phyloP scores from a whole-genome alignment of 2,329 filamentous ascomycete genomes.

The Aspergillus sp. region DNA sequence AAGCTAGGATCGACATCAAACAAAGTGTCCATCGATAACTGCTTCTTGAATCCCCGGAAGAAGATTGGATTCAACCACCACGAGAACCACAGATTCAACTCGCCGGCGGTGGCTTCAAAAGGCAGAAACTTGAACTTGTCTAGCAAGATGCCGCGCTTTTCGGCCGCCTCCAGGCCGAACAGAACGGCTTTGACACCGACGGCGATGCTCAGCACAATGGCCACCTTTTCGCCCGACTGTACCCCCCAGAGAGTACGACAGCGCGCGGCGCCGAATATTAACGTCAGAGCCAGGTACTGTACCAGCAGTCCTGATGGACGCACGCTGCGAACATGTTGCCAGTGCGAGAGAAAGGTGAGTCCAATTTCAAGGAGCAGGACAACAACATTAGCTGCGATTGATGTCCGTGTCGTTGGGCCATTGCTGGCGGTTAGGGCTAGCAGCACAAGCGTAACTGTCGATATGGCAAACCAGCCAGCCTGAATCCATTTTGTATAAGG shows the following conservation, averaged over 20 bases:
- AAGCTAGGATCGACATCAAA: neutral
- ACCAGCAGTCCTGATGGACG: neutral
- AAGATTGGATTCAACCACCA: neutral
- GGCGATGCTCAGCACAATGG: neutral
- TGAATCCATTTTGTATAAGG: neutral
- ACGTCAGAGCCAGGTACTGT: neutral
- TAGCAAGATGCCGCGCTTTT: neutral
- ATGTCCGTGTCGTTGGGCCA: neutral
- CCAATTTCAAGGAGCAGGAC: neutral
- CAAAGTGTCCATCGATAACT: neutral
- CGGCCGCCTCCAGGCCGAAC: neutral
- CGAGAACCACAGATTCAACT: neutral
- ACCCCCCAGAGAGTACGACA: neutral
- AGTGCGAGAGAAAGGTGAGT: neutral
- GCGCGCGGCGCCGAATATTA: neutral
- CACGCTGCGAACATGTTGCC: neutral
- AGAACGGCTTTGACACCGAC: neutral
- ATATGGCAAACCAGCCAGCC: neutral
- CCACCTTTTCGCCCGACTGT: neutral
- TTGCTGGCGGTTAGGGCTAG: neutral
- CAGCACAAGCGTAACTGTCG: neutral
- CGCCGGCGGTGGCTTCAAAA: neutral
- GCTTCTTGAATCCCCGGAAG: neutral
- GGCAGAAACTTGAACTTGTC: neutral
- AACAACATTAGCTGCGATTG: neutral